Evolutionary conservation across 2,329 filamentous ascomycete genomes (phyloP), one percentile per base, ranked within the genome.

Genomic region (Cladophialophora carrionii): DNA sequence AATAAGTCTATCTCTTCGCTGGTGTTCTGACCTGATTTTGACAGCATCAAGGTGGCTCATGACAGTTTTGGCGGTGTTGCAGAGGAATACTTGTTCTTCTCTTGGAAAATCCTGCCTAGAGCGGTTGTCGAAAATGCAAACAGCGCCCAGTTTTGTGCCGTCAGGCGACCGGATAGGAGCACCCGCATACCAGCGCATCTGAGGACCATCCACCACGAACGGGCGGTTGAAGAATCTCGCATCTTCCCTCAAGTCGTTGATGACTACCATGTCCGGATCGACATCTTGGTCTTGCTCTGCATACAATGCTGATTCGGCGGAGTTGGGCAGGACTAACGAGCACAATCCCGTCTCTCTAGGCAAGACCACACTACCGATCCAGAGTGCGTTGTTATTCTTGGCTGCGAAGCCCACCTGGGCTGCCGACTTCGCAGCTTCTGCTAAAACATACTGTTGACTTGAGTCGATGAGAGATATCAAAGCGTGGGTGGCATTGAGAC

Each of bases 41-140:
- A 77, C 83, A 78, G 80, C 83, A 75, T 87, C 85, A 6, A 90
- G 73, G 63, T 88, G 86, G 37, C 85, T 82, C 78, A 87, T 86
- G 5, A 86, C 78, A 2, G 84, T 82, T 22, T 77, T 76, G 0
- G 82, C 78, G 74, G 88, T 79, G 41, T 85, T 84, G 41, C 82
- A 79, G 72, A 89, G 76, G 53, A 85, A 87, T 24, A 80, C 77
- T 1, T 82, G 66, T 52, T 85, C 82, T 7, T 77, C 77, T 0
- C 76, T 70, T 9, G 75, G 76, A 24, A 89, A 70, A 0, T 81
- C 83, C 37, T 81, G 72, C 7, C 84, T 82, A 0, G 84, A 81
- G 17, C 78, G 77, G 70, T 2, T 73, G 60, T 51, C 75, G 76
- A 62, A 76, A 26, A 61, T 26, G 37, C 26, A 80, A 22, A 86